Conservation (phyloP, 192 early-diverging fungal species). For the Gamsiella multidivaricata region DNA sequence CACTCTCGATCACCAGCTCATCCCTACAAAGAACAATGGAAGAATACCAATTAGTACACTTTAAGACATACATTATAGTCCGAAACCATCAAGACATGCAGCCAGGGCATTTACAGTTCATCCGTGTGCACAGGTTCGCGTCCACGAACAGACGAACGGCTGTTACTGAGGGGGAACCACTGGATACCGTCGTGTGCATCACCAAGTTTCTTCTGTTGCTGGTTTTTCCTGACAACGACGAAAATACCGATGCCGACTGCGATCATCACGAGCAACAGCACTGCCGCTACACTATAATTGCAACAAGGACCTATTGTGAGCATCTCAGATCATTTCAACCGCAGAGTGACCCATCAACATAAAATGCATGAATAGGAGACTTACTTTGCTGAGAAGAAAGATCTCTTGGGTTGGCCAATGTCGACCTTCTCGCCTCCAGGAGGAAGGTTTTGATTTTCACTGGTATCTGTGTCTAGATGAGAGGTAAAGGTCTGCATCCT, state of each 20-base stretch:
- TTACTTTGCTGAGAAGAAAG: constrained; percentile 14
- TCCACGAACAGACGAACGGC: constrained; percentile 1
- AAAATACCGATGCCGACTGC: constrained; percentile 34
- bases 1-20: constrained; percentile 59
- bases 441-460: not conserved
- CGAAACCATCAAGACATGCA: too few relatives aligned
- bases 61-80: not conserved
- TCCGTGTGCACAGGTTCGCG: constrained; percentile 35
- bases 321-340: too few relatives aligned
- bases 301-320: too few relatives aligned
- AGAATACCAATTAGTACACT: not conserved
- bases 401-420: constrained; percentile 34
- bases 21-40: constrained; percentile 46
- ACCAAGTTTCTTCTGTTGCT: constrained; percentile 19
- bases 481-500: constrained; percentile 22
- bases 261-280: constrained; percentile 32
- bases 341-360: too few relatives aligned
- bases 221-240: constrained; percentile 35
- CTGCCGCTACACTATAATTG: constrained; percentile 45
- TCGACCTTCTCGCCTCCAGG: constrained; percentile 34
- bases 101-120: constrained; percentile 28
- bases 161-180: constrained; percentile 32
- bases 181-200: constrained; percentile 28
- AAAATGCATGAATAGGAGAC: not conserved
- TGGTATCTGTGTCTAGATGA: constrained; percentile 15